Evolutionary conservation across 441 rosid species (phyloP), one percentile per base, ranked within the genome.

Genomic region (Pelargonium myrrhifolium): DNA sequence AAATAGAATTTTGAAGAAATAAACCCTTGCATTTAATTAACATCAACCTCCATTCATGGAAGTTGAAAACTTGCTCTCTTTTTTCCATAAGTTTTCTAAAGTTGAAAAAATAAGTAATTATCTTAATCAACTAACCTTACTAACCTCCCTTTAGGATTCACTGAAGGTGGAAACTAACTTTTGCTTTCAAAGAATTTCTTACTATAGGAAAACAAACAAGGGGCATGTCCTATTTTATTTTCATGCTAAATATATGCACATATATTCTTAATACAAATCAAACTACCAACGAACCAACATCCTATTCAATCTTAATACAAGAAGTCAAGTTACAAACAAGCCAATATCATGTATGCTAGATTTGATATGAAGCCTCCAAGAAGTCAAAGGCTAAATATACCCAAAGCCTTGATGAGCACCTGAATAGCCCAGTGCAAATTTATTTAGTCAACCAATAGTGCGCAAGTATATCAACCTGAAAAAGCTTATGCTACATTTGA

Each of bases 381-480:
- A 15, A 55, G 17, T 47, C 26, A 31, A 7, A 28, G 20, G 12
- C 18, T 17, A n/a, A 11, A 53, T 53, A 60, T 20, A 11, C 14
- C 59, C n/a, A 42, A 51, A 64, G 42, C 17, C 20, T 42, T 39
- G 60, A 60, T 20, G 24, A 56, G 11, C 5, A 40, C n/a, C 71
- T 15, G 6, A 39, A 35, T 26, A 47, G 24, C 11, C 26, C 15
- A 65, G 35, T 17, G 60, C 22, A 10, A 42, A 60, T 12, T 11
- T 47, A n/a, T 1, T 31, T 4, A 20, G 47, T 9, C 11, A 21
- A 49, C 18, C 43, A 55, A 65, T 4, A 71, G 68, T 18, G 53
- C 58, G 39, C 49, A 63, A 20, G 28, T 20, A 70, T 14, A 24
- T 55, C 61, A 5, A 6, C 61, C 31, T 45, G 40, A 66, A 64